These are phyloP conservation scores for Pulveroboletus frians DNA, from an alignment of 768 basidiomycete species.

Conservation along the genomic window DNA sequence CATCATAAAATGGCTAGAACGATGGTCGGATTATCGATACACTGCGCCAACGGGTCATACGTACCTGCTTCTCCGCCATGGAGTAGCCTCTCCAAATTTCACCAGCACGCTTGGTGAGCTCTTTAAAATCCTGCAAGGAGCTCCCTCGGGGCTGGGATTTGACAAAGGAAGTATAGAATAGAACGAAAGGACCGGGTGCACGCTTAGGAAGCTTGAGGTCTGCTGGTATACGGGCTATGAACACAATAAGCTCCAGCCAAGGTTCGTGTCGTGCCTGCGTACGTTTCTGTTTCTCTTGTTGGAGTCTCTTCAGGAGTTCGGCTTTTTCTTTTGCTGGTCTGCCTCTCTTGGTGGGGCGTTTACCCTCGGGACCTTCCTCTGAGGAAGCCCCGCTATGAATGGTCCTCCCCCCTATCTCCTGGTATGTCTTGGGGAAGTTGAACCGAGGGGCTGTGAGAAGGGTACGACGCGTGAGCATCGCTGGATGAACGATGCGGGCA, in stretches of 20 bases:
- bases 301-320: neutral
- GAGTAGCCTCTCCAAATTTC: slow-evolving; percentile 31
- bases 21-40: neutral
- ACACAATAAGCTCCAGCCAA: slow-evolving; percentile 4
- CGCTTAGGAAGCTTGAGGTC: slow-evolving; percentile 25
- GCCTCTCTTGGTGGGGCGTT: slow-evolving; percentile 7
- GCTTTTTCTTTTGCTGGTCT: slow-evolving; percentile 1
- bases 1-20: slow-evolving; percentile 27
- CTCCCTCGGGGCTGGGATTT: neutral
- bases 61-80: slow-evolving; percentile 34
- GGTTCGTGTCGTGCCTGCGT: neutral
- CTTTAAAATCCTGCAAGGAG: neutral
- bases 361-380: neutral
- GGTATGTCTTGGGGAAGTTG: slow-evolving; percentile 8
- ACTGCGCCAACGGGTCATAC: neutral
- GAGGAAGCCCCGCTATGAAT: neutral
- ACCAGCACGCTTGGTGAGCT: slow-evolving; percentile 18
- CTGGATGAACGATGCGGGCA: neutral
- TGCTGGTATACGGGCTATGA: slow-evolving; percentile 13
- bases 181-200: slow-evolving; percentile 21
- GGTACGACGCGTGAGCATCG: slow-evolving; percentile 21
- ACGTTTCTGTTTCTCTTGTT: slow-evolving; percentile 13
- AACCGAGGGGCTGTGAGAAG: slow-evolving; percentile 21
- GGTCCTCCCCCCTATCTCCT: neutral
- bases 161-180: slow-evolving; percentile 22